Conservation (phyloP, 106 monocot genomes). For the Posidonia australis region DNA sequence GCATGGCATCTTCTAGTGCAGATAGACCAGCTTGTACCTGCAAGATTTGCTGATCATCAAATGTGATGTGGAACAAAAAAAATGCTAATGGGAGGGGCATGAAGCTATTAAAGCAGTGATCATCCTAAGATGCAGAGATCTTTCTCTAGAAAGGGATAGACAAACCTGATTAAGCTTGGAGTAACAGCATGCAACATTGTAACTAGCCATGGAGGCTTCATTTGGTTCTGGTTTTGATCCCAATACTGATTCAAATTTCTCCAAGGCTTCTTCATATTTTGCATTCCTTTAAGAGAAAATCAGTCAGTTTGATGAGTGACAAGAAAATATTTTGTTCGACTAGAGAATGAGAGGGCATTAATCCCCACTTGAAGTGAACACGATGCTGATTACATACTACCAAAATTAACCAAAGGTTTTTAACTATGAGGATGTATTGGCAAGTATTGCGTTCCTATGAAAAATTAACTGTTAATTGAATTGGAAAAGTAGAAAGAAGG, state of each 20-base stretch:
- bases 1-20: conserved; percentile 77
- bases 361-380: too few relatives aligned
- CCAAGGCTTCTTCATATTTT: conserved; percentile 77
- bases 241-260: conserved; percentile 89
- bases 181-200: conserved; percentile 97
- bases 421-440: too few relatives aligned
- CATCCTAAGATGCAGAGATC: not conserved
- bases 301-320: not conserved
- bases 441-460: too few relatives aligned
- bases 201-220: conserved; percentile 83
- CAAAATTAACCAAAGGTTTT: not conserved
- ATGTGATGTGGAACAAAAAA: too few relatives aligned
- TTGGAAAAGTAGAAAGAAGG: too few relatives aligned
- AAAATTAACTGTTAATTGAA: too few relatives aligned
- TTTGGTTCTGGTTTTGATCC: conserved; percentile 72
- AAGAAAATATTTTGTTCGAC: not conserved
- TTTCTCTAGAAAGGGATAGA: not conserved
- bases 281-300: conserved; percentile 26
- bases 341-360: too few relatives aligned
- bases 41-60: not conserved
- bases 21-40: conserved; percentile 93
- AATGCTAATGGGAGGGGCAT: too few relatives aligned
- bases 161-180: conserved; percentile 94
- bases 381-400: not conserved
- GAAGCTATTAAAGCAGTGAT: not conserved